Conservation (phyloP, 2,329 filamentous ascomycete genomes). For the Ceratocystis destructans region DNA sequence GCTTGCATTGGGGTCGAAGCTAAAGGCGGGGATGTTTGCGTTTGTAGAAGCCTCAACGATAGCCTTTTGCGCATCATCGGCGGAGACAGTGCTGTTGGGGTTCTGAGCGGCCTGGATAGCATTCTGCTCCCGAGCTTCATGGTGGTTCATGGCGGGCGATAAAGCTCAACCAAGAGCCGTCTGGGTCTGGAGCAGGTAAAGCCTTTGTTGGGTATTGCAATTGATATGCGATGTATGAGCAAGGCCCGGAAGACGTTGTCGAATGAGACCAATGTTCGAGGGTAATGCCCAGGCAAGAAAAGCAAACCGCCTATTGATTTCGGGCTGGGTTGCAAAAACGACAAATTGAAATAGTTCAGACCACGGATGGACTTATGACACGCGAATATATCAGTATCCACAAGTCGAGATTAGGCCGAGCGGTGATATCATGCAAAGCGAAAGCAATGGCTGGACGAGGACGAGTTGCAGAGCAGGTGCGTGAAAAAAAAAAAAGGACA, state of each 20-base stretch:
- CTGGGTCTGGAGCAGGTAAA: slow-evolving; percentile 18
- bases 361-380: background rate
- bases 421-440: background rate
- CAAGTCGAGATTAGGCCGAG: background rate
- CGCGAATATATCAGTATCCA: background rate
- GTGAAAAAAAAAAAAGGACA: slow-evolving; percentile 16
- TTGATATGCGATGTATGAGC: background rate
- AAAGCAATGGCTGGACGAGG: background rate
- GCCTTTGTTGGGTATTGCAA: background rate
- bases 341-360: background rate
- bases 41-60: slow-evolving; percentile 66
- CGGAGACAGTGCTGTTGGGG: slow-evolving; percentile 51
- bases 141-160: slow-evolving; percentile 24
- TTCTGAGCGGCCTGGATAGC: slow-evolving; percentile 64
- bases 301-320: background rate
- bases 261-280: background rate
- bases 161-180: slow-evolving; percentile 11
- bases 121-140: slow-evolving; percentile 69
- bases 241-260: background rate
- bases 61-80: slow-evolving; percentile 57
- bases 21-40: slow-evolving; percentile 65
- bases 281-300: background rate
- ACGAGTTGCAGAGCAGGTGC: background rate
- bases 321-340: background rate
- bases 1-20: slow-evolving; percentile 75